Percentiles rank a stretch among this genome's conserved stretches.
phyloP scores from a whole-genome alignment of 2,329 filamentous ascomycete genomes.

The Seiridium cupressi region DNA sequence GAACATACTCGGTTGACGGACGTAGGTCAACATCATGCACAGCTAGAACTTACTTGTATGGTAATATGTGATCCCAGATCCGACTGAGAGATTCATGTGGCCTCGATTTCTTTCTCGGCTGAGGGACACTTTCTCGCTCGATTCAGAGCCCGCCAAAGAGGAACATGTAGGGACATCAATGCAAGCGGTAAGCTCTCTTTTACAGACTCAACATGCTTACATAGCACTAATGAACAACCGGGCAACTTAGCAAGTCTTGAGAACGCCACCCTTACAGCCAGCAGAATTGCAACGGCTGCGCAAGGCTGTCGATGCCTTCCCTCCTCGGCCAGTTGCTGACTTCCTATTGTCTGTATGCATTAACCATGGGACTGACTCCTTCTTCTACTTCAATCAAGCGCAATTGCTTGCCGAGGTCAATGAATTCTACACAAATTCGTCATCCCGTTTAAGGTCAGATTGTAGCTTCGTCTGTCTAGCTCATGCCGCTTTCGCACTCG shows the following conservation, averaged over 20 bases:
- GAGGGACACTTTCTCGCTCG: slow-evolving; percentile 25
- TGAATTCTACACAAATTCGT: slow-evolving; percentile 21
- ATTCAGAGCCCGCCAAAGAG: slow-evolving; percentile 12
- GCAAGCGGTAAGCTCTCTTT: not conserved
- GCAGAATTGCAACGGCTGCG: slow-evolving; percentile 18
- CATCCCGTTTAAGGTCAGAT: slow-evolving; percentile 18
- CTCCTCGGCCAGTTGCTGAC: slow-evolving; percentile 23
- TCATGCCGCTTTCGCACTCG: slow-evolving; percentile 26
- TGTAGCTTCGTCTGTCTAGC: slow-evolving; percentile 23
- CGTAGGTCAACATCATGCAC: not conserved
- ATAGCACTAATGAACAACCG: not conserved
- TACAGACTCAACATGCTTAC: not conserved
- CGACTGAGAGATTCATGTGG: slow-evolving; percentile 23
- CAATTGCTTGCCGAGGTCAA: slow-evolving; percentile 21
- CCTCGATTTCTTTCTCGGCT: slow-evolving; percentile 23
- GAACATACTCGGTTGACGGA: slow-evolving; percentile 9
- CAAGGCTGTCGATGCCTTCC: slow-evolving; percentile 20
- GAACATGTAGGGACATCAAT: slow-evolving; percentile 15
- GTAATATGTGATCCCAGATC: not conserved
- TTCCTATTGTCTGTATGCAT: slow-evolving; percentile 28
- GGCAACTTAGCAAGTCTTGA: slow-evolving; percentile 11
- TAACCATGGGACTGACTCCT: slow-evolving; percentile 22
- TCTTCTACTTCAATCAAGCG: slow-evolving; percentile 29
- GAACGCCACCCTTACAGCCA: slow-evolving; percentile 10
- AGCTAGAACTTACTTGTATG: too few relatives aligned